Evolutionary conservation across 2,329 filamentous ascomycete genomes (phyloP).

Genomic region (Exophiala viscosa): DNA sequence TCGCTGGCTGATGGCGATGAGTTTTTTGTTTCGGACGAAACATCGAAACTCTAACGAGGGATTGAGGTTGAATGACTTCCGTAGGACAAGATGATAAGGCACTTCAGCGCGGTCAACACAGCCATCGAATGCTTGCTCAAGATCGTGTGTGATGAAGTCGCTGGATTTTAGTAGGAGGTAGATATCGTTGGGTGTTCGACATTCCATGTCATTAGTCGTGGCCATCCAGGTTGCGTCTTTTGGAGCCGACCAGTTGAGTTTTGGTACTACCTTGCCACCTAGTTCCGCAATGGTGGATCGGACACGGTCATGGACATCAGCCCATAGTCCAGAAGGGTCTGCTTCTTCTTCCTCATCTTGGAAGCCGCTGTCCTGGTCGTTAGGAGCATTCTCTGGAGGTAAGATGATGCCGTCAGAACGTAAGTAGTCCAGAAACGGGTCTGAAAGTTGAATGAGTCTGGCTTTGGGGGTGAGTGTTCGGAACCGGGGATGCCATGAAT

Average conservation of each 20-base stretch:
- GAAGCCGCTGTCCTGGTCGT: slow-evolving; percentile 46
- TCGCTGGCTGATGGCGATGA: slow-evolving; percentile 82
- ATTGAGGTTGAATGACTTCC: slow-evolving; percentile 84
- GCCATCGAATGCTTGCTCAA: slow-evolving; percentile 88
- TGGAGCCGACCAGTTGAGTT: slow-evolving; percentile 95
- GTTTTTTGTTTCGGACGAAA: slow-evolving; percentile 77
- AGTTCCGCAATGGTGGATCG: slow-evolving; percentile 73
- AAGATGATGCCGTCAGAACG: slow-evolving; percentile 89
- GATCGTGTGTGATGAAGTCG: slow-evolving; percentile 88
- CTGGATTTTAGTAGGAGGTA: slow-evolving; percentile 93
- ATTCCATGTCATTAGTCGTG: slow-evolving; percentile 85
- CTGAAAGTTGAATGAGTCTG: slow-evolving; percentile 71
- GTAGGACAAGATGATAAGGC: slow-evolving; percentile 75
- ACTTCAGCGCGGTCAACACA: slow-evolving; percentile 52
- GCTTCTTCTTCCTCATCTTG: slow-evolving; percentile 56
- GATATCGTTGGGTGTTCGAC: slow-evolving; percentile 80
- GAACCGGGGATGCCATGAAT: slow-evolving; percentile 84
- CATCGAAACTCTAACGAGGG: slow-evolving; percentile 91
- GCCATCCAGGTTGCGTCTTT: slow-evolving; percentile 94
- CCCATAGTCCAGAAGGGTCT: slow-evolving; percentile 55
- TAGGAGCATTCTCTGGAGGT: slow-evolving; percentile 49
- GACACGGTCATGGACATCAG: slow-evolving; percentile 72
- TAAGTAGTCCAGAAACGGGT: slow-evolving; percentile 77
- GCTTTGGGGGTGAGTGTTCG: slow-evolving; percentile 79
- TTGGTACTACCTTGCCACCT: slow-evolving; percentile 82